Percentiles rank a stretch among this genome's conserved stretches.
Evolutionary conservation across 192 early-diverging fungal species (phyloP).

Genomic region (Podochytrium sp.): DNA sequence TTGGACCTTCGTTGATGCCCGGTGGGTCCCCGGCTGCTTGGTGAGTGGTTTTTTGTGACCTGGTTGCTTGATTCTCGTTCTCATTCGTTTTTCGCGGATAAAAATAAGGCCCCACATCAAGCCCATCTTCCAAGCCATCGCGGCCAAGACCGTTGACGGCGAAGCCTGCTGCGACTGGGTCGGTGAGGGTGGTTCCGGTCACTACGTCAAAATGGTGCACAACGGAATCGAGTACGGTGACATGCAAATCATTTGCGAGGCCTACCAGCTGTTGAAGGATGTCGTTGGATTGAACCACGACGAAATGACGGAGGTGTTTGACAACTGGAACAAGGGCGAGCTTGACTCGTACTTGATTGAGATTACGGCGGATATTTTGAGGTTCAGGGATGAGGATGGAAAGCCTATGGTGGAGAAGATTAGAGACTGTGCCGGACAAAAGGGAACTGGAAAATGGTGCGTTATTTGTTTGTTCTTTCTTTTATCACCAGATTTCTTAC

Average conservation of each 20-base stretch:
- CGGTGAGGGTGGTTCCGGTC: constrained; percentile 90
- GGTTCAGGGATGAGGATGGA: constrained; percentile 91
- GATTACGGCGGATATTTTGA: constrained; percentile 92
- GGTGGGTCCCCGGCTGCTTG: constrained; percentile 93
- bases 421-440: constrained; percentile 92
- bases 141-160: constrained; percentile 84
- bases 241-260: constrained; percentile 98
- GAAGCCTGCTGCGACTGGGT: constrained; percentile 99
- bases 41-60: constrained; percentile 45
- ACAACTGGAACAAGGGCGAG: constrained; percentile 96
- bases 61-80: not conserved
- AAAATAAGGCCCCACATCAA: constrained; percentile 58
- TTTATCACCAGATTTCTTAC: too few species aligned
- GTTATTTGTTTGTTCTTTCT: not conserved
- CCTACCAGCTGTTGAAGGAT: constrained; percentile 91
- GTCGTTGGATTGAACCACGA: constrained; percentile 80
- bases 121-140: constrained; percentile 95
- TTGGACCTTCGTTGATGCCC: constrained; percentile 97
- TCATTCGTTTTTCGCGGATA: too few species aligned
- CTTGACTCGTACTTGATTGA: constrained; percentile 97
- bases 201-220: constrained; percentile 99
- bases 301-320: constrained; percentile 88
- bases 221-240: constrained; percentile 99
- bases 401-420: constrained; percentile 90
- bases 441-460: constrained; percentile 31